Percentiles rank a stretch among this genome's conserved stretches.
Evolutionary conservation across 2,329 filamentous ascomycete genomes (phyloP).

Genomic region (Penicillium brevicompactum): DNA sequence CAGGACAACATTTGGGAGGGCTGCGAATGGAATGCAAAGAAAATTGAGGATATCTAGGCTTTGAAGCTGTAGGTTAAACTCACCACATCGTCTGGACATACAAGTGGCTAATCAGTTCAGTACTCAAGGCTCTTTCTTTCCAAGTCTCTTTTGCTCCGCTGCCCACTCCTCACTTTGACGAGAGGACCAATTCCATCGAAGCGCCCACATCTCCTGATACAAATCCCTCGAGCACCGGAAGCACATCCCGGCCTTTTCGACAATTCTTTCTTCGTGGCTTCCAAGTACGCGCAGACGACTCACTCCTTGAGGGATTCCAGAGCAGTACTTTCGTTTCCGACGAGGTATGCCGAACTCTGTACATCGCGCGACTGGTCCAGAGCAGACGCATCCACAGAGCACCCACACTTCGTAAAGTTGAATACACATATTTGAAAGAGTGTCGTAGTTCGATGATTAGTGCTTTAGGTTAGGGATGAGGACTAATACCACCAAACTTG

Average conservation of each 20-base stretch:
- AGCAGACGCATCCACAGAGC: conserved; percentile 3
- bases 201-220: conserved; percentile 6
- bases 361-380: neutral
- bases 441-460: neutral
- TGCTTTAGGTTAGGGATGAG: neutral
- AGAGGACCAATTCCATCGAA: conserved; percentile 9
- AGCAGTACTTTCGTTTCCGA: neutral
- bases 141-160: neutral
- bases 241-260: conserved; percentile 1
- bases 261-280: conserved; percentile 16
- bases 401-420: conserved; percentile 1
- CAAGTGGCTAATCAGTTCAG: too few species aligned
- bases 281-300: neutral
- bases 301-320: neutral
- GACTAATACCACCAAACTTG: neutral
- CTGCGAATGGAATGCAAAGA: too few species aligned
- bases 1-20: too few species aligned
- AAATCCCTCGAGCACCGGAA: neutral
- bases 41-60: too few species aligned
- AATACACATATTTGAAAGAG: neutral
- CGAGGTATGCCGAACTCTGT: conserved; percentile 3
- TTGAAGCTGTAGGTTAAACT: too few species aligned
- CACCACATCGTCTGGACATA: too few species aligned
- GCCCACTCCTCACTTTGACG: conserved; percentile 9
- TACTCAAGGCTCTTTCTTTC: too few species aligned